These are phyloP conservation scores for Tetradesmus lagerheimii DNA, from an alignment of 139 green algal genomes.

Conservation along the genomic window DNA sequence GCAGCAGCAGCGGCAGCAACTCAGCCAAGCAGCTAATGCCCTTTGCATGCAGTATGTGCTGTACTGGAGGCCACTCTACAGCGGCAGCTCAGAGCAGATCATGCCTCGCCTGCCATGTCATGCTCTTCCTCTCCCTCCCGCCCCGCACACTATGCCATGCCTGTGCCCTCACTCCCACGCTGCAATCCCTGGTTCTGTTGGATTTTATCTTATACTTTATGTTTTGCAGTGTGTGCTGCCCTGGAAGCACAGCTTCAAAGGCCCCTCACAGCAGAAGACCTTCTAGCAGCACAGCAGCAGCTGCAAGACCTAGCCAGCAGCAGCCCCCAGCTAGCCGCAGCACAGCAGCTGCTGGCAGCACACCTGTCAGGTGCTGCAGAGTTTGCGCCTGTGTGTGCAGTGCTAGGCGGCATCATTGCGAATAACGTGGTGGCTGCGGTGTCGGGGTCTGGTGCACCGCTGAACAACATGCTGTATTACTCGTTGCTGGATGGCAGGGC, in stretches of 20 bases:
- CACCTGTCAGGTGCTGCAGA: constrained; percentile 39
- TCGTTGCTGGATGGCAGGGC: constrained; percentile 66
- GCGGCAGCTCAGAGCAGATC: not conserved
- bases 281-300: constrained; percentile 40
- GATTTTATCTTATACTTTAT: no score
- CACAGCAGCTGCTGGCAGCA: constrained; percentile 21
- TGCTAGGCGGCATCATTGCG: constrained; percentile 88
- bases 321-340: not conserved
- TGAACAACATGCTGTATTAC: constrained; percentile 93
- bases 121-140: no score
- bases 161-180: no score
- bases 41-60: not conserved
- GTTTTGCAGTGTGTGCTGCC: constrained; percentile 1
- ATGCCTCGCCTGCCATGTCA: no score
- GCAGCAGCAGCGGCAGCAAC: constrained; percentile 46
- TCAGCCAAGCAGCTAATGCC: constrained; percentile 20
- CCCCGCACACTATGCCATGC: no score
- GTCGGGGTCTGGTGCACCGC: constrained; percentile 74
- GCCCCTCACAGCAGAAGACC: not conserved
- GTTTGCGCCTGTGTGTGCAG: constrained; percentile 75
- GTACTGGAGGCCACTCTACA: not conserved
- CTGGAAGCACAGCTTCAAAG: not conserved
- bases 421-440: constrained; percentile 92
- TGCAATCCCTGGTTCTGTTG: no score
- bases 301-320: constrained; percentile 18